These are phyloP conservation scores for Paraconiothyrium sp. DNA, from an alignment of 2,329 filamentous ascomycete species.

Conservation along the genomic window DNA sequence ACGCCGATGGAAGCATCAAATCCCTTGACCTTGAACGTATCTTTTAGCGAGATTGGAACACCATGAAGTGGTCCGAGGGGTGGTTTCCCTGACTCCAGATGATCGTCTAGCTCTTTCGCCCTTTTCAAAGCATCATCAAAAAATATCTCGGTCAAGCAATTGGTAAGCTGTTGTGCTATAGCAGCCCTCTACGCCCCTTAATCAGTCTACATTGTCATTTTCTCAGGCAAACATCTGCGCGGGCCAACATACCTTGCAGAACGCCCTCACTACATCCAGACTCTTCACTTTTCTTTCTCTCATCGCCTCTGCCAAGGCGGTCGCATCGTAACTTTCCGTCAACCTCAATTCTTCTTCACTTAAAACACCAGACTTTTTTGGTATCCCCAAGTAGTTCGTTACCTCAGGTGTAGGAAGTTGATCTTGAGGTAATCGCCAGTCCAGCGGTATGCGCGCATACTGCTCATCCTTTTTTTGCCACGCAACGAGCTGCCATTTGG, in stretches of 20 bases:
- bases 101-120: conserved; percentile 52
- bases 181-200: conserved; percentile 49
- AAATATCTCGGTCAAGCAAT: conserved; percentile 53
- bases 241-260: conserved; percentile 51
- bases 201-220: neutral
- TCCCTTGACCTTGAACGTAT: conserved; percentile 60
- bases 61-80: conserved; percentile 59
- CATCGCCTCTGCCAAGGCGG: conserved; percentile 49
- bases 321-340: conserved; percentile 64
- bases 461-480: conserved; percentile 56
- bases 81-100: conserved; percentile 48
- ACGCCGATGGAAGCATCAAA: conserved; percentile 56
- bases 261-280: conserved; percentile 53
- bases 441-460: conserved; percentile 52
- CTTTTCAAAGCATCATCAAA: conserved; percentile 47
- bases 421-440: conserved; percentile 52
- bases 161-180: conserved; percentile 58
- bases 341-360: conserved; percentile 62
- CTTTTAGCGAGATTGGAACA: conserved; percentile 59
- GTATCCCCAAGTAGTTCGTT: conserved; percentile 55
- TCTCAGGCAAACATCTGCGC: neutral
- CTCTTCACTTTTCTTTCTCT: conserved; percentile 45
- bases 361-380: conserved; percentile 63
- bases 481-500: conserved; percentile 53
- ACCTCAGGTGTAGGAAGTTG: conserved; percentile 29